These are phyloP conservation scores for Tuber brumale DNA, from an alignment of 495 filamentous ascomycete species.

Conservation along the genomic window DNA sequence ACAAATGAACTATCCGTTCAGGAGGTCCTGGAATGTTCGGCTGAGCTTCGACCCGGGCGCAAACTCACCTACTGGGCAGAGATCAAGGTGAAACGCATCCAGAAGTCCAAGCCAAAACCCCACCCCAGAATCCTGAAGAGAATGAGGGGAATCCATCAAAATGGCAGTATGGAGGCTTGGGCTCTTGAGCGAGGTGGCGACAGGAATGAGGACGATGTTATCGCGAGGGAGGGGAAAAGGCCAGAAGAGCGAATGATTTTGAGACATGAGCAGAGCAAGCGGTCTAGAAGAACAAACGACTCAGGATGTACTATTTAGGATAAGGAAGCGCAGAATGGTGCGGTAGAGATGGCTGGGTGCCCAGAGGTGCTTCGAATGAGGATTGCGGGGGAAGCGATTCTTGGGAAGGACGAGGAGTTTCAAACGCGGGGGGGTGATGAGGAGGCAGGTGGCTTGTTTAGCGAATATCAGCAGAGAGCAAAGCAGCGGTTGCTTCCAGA, in stretches of 20 bases:
- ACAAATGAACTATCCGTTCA: slow-evolving; percentile 63
- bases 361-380: slow-evolving; percentile 79
- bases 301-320: slow-evolving; percentile 75
- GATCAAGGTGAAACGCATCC: slow-evolving; percentile 76
- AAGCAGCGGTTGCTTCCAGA: slow-evolving; percentile 56
- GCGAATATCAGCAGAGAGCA: too few species aligned
- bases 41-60: slow-evolving; percentile 68
- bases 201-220: slow-evolving; percentile 64
- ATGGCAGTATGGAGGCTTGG: slow-evolving; percentile 66
- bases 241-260: slow-evolving; percentile 63
- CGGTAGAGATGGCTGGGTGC: slow-evolving; percentile 72
- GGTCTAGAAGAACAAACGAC: slow-evolving; percentile 82
- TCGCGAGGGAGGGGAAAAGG: slow-evolving; percentile 67
- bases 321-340: slow-evolving; percentile 66
- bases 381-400: slow-evolving; percentile 64
- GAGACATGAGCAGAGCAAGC: slow-evolving; percentile 77
- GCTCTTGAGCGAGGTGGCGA: slow-evolving; percentile 60
- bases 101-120: slow-evolving; percentile 95
- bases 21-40: slow-evolving; percentile 65
- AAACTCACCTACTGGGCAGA: slow-evolving; percentile 86
- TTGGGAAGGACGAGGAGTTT: too few species aligned
- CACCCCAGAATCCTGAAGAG: slow-evolving; percentile 87
- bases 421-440: too few species aligned
- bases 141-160: slow-evolving; percentile 64
- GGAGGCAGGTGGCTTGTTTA: too few species aligned